Evolutionary conservation across 73 alveolate species (phyloP), one percentile per base, ranked within the genome.

Genomic region (Blepharisma japonicum): DNA sequence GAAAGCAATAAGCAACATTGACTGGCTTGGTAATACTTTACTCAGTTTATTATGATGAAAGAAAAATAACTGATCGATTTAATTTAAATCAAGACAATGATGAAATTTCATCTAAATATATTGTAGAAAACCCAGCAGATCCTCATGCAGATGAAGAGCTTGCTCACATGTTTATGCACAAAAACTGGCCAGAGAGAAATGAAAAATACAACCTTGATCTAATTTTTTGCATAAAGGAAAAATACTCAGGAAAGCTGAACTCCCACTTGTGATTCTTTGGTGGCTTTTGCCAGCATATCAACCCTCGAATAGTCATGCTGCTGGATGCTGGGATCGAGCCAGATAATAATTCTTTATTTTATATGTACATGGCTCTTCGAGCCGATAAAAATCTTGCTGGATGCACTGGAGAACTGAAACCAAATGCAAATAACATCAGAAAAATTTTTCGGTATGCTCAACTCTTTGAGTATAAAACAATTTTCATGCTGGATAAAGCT

Each of bases 161-260:
- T 5, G 74, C 74, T 11, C 74, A 61, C 23, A 9, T n/a, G 14
- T 61, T 61, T 61, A 20, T 39, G 14, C 39, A 25, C n/a, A 25
- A 61, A 25, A 48, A 14, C 23, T 18, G 38, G 14, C 47, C 23
- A 32, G 5, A 32, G 42, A 3, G 42, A 32, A 3, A 32, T 32
- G 3, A 3, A 0, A 32, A 32, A 32, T 32, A 3, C 42, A 32
- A 3, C 0, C 42, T 32, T 3, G 42, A 83, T 45, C 77, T 83
- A 45, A 48, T 79, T 6, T 83, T 83, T 68, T 86, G 77, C 46
- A 45, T 84, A 47, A 84, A 84, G 71, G 80, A 84, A 6, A 45
- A 71, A 18, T 78, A 84, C 56, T 77, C 54, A 8, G 87, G 91
- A 8, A 84, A 84, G 68, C 79, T 84, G 45, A 82, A 84, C 54